Percentiles rank a stretch among this genome's conserved stretches.
Conservation (phyloP, 306 rosid genomes). For the Sicyos edulis region DNA sequence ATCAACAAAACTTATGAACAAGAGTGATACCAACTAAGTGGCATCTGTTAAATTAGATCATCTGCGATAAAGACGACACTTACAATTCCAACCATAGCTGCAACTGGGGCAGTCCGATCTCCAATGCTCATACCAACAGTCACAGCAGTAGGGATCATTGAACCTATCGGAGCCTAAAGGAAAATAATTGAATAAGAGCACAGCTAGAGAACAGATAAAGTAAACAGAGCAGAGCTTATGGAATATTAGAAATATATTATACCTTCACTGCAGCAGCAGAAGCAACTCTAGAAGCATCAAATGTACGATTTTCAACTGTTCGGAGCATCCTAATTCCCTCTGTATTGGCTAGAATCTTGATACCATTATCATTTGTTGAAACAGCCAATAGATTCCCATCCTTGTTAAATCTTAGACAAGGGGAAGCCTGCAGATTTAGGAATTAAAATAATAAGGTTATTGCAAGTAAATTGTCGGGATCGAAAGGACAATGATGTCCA, state of each 20-base stretch:
- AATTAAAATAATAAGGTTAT: conserved; percentile 31
- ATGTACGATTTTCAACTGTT: conserved; percentile 71
- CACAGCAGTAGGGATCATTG: conserved; percentile 62
- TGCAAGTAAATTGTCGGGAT: conserved; percentile 11
- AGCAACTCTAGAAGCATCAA: conserved; percentile 87
- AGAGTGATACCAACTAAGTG: not conserved
- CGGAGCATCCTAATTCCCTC: conserved; percentile 86
- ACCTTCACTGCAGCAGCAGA: conserved; percentile 92
- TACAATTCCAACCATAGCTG: conserved; percentile 78
- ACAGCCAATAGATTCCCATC: conserved; percentile 89
- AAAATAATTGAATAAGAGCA: conserved; percentile 25
- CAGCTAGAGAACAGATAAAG: conserved; percentile 25
- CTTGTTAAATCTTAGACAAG: conserved; percentile 89
- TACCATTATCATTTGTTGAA: conserved; percentile 76
- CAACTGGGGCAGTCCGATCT: conserved; percentile 71
- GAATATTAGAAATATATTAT: conserved; percentile 21
- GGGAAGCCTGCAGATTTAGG: conserved; percentile 71
- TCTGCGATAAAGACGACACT: conserved; percentile 26
- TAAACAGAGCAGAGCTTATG: not conserved
- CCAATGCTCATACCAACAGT: conserved; percentile 77
- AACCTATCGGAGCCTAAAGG: conserved; percentile 53
- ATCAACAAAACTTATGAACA: not conserved
- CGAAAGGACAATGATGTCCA: not conserved
- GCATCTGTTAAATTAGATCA: not conserved
- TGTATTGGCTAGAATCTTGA: conserved; percentile 79